Percentiles rank a stretch among this genome's conserved stretches.
Evolutionary conservation across 306 rosid species (phyloP).

Genomic region (Dicorynia guianensis): DNA sequence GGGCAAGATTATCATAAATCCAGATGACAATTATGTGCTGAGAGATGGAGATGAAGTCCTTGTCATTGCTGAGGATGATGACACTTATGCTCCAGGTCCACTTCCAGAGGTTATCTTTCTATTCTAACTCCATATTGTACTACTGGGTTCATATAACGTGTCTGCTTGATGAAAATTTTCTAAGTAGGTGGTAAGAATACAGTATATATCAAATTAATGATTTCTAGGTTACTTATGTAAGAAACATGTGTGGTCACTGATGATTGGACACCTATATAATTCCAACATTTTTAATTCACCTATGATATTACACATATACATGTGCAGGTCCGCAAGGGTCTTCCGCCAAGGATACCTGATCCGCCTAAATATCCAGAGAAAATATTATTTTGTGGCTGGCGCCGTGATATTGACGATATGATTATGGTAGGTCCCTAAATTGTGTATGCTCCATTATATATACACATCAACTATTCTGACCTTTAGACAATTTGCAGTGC

Average conservation of each 20-base stretch:
- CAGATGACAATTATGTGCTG: slow-evolving; percentile 80
- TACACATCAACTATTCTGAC: slow-evolving; percentile 8
- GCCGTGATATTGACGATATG: slow-evolving; percentile 98
- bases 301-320: neutral
- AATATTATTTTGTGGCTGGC: slow-evolving; percentile 98
- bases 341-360: slow-evolving; percentile 60
- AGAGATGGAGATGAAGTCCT: slow-evolving; percentile 93
- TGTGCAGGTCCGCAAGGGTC: slow-evolving; percentile 66
- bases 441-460: neutral
- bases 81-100: slow-evolving; percentile 85
- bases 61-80: slow-evolving; percentile 98
- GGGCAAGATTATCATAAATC: slow-evolving; percentile 85
- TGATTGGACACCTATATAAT: neutral
- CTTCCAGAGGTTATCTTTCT: slow-evolving; percentile 79
- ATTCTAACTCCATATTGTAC: slow-evolving; percentile 34
- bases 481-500: neutral
- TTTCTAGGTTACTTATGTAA: slow-evolving; percentile 15
- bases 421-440: slow-evolving; percentile 73
- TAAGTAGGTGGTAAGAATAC: slow-evolving; percentile 28
- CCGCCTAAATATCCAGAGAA: slow-evolving; percentile 93
- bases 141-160: slow-evolving; percentile 26
- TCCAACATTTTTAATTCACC: neutral
- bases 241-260: slow-evolving; percentile 1
- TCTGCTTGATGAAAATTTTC: slow-evolving; percentile 17
- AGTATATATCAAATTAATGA: slow-evolving; percentile 33